Evolutionary conservation across 2,329 filamentous ascomycete species (phyloP), one percentile per base, ranked within the genome.

Genomic region (Aureobasidium lini): DNA sequence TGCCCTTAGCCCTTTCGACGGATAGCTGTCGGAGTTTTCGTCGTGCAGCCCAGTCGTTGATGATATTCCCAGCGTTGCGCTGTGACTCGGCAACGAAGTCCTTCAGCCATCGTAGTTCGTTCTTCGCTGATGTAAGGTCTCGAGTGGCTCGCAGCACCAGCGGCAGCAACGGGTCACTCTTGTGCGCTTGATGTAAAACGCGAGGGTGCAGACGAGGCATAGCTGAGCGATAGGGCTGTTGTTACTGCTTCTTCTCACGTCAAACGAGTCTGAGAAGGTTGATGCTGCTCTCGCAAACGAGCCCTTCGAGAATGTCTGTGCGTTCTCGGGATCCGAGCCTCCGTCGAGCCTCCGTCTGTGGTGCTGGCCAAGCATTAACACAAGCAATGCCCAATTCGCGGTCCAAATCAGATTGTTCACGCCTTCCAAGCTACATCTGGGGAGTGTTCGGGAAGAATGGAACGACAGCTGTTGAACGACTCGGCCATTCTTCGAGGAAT

Each of bases 91-190:
- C 64, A 7, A 61, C 71, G 63, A 89, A 82, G 63, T 87, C 79
- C 53, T 76, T 77, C 56, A 93, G 81, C 89, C 88, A 93, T 67
- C 86, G 81, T 54, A 91, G 76, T 75, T 93, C 88, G 67, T 84
- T 84, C 57, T 77, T 76, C 6, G 87, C 85, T 3, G 84, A 84
- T n/a, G 71, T 68, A 2, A 90, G 68, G 65, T 84, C 80, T 61
- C 85, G 79, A 64, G 86, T 88, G 8, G 79, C 79, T 13, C 79
- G 82, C 1, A 93, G 79, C 4, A 93, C 18, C 1, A 61, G 18
- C 10, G 59, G 59, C 18, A 61, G 23, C 9, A 57, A 37, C 11
- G 58, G 11, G 32, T 62, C 42, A n/a, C 44, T 39, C 1, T n/a
- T 54, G n/a, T 31, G 44, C 6, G 60, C 60, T 15, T 29, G 46